Percentiles rank a stretch among this genome's conserved stretches.
These are phyloP conservation scores for Sporothrix phasma DNA, from an alignment of 2,329 filamentous ascomycete genomes.

Conservation along the genomic window DNA sequence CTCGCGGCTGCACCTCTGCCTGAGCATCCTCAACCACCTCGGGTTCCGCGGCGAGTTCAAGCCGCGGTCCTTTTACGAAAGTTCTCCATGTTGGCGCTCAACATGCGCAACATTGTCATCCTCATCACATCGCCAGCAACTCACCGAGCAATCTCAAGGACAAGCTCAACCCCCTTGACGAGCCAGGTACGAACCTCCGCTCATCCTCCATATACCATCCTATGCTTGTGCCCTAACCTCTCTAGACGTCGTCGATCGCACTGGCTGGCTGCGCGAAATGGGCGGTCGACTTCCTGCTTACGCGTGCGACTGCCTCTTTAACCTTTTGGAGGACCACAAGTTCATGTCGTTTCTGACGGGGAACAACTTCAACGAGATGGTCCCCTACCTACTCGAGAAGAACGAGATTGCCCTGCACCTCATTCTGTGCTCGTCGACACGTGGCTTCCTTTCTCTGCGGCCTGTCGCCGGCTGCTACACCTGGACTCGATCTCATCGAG, in stretches of 20 bases:
- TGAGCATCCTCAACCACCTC: conserved; percentile 71
- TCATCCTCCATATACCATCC: background rate
- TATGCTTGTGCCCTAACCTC: conserved; percentile 10
- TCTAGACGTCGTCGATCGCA: conserved; percentile 59
- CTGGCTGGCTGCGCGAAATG: conserved; percentile 69
- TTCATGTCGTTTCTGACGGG: conserved; percentile 41
- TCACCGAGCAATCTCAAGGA: conserved; percentile 44
- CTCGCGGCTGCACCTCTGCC: conserved; percentile 60
- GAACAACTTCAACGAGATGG: conserved; percentile 36
- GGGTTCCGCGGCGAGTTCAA: conserved; percentile 58
- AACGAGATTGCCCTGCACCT: conserved; percentile 52
- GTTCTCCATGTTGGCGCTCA: conserved; percentile 63
- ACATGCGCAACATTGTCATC: conserved; percentile 61
- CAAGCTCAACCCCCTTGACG: conserved; percentile 50
- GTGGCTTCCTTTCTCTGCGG: conserved; percentile 59
- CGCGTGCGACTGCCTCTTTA: conserved; percentile 49
- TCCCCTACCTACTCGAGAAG: conserved; percentile 40
- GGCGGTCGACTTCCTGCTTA: conserved; percentile 60
- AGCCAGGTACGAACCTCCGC: conserved; percentile 41
- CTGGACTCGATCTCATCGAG: conserved; percentile 41
- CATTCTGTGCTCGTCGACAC: conserved; percentile 62
- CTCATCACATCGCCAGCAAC: conserved; percentile 55
- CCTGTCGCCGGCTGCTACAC: conserved; percentile 53
- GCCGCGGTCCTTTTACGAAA: conserved; percentile 56
- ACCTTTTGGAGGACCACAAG: conserved; percentile 41